Base-by-base conservation (phyloP, 2,329 filamentous ascomycete species). In the Aspergillus uvarum region DNA sequence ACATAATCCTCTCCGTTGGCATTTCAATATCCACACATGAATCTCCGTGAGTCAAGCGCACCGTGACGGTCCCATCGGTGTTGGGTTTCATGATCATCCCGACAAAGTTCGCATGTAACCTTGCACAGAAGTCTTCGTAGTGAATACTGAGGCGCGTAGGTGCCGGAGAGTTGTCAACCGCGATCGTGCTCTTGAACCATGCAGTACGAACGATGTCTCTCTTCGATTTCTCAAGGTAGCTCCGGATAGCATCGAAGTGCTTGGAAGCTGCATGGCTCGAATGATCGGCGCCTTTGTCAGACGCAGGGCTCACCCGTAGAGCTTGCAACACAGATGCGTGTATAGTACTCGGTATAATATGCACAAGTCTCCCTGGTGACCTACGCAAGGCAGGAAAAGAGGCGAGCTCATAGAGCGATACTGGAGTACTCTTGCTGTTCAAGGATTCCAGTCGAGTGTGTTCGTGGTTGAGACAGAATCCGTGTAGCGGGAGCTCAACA, bases 331-430 rank as follows among this genome's bases (percentile, higher is more conserved):
- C 32, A 26, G 58, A 64, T 19, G 61, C 51, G 48, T 65, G 63
- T 47, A 71, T 31, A 24, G 58, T 64, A 32, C 68, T 66, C 16
- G 80, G 76, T 19, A 67, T 66, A 12, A 86, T 68, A 11, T 85
- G 68, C 2, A 85, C 84, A 57, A 84, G 80, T 66, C 86, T 83
- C 7, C 81, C 81, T 60, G 80, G 73, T 47, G 78, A 73, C 44
- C 81, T 78, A 44, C 78, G 80, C 52, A 87, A 64, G 5, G 76
- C 77, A n/a, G 77, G 76, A 38, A 81, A 80, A 2, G 78, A 78
- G 57, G 77, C 76, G 38, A 87, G 80, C 62, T 87, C 85, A 68
- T 87, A 87, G 47, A 87, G 67, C 59, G 84, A 86, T 26, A 86
- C 78, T 47, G 85, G 80, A 64, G 84, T 81, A 31, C 75, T 66